Conservation (phyloP, 371 early-diverging fungal species). For the Batrachochytrium dendrobatidis region DNA sequence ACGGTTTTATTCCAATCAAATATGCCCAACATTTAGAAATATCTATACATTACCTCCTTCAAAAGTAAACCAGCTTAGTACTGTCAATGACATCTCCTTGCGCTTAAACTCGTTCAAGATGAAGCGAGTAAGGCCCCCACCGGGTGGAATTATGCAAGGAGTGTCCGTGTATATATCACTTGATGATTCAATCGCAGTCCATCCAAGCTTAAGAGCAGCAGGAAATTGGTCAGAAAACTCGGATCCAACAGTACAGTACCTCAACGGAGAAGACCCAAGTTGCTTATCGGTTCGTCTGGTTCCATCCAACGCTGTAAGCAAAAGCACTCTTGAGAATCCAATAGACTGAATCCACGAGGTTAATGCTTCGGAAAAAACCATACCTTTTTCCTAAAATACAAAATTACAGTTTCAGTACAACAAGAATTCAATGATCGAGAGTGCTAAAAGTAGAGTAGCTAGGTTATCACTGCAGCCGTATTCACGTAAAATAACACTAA, state of each 20-base stretch:
- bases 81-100: not conserved
- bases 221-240: not conserved
- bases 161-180: not conserved
- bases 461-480: no score
- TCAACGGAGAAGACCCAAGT: not conserved
- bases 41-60: conserved; percentile 3
- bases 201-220: not conserved
- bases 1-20: no score
- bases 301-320: not conserved
- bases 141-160: conserved; percentile 1
- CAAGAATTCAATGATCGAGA: no score
- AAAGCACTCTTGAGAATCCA: not conserved
- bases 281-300: not conserved
- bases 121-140: conserved; percentile 4
- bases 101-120: not conserved
- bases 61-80: not conserved
- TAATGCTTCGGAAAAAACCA: not conserved
- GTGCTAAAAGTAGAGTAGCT: no score
- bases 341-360: not conserved
- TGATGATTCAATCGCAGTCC: not conserved
- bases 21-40: no score
- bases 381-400: not conserved
- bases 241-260: not conserved
- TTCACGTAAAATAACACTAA: no score
- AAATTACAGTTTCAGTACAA: no score